A percentile compares a stretch with the other conserved stretches of the same genome.
These are phyloP conservation scores for Croton laevigatus DNA, from an alignment of 441 rosid species.

Conservation along the genomic window DNA sequence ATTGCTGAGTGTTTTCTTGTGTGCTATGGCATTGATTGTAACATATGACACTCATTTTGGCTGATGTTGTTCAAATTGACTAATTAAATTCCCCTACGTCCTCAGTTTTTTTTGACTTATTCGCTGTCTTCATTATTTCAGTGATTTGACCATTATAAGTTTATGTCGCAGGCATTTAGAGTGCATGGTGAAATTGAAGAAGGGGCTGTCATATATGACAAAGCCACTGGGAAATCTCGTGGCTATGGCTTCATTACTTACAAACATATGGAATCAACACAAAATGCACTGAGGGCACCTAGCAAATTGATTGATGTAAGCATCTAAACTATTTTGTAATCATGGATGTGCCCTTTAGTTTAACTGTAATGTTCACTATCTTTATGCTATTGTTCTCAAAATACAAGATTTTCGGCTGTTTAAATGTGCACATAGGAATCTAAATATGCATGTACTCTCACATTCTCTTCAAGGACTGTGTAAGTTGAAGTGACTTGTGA, in stretches of 20 bases:
- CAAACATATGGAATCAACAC: conserved; percentile 71
- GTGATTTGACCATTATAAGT: conserved; percentile 1
- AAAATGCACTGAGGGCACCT: conserved; percentile 52
- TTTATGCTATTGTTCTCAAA: neutral
- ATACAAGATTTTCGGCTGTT: neutral
- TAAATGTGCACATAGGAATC: neutral
- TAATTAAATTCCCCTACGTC: neutral
- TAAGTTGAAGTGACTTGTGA: neutral
- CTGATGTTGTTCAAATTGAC: neutral
- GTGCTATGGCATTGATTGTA: conserved; percentile 30
- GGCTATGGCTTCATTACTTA: conserved; percentile 83
- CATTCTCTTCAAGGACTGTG: neutral
- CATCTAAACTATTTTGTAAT: neutral
- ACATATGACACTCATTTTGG: conserved; percentile 17
- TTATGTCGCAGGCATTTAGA: conserved; percentile 52
- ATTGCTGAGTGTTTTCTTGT: conserved; percentile 44
- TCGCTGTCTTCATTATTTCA: neutral
- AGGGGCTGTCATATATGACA: conserved; percentile 75
- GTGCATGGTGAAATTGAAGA: conserved; percentile 77
- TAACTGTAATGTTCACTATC: neutral
- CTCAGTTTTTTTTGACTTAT: neutral
- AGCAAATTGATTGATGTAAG: conserved; percentile 60
- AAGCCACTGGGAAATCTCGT: conserved; percentile 71
- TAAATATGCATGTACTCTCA: neutral
- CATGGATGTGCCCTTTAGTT: neutral